Evolutionary conservation across 192 early-diverging fungal species (phyloP).

Genomic region (Pecoramyces ruminantium): DNA sequence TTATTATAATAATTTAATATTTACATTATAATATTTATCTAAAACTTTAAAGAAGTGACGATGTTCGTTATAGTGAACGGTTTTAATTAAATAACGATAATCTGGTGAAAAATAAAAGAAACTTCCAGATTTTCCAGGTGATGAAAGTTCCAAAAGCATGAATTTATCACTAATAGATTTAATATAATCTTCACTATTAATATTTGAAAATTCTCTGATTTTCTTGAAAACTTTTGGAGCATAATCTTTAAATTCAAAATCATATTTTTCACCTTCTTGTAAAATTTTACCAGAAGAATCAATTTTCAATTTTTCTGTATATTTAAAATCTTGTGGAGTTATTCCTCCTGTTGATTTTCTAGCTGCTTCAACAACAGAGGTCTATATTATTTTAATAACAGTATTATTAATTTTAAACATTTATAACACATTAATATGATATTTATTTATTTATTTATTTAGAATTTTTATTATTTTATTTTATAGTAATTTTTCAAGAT

Average conservation of each 20-base stretch:
- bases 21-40: conserved; percentile 58
- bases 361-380: not conserved
- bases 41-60: conserved; percentile 80
- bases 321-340: not conserved
- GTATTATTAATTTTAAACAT: too few species aligned
- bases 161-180: conserved; percentile 90
- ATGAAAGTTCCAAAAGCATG: conserved; percentile 86
- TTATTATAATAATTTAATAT: too few species aligned
- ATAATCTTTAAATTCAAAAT: conserved; percentile 99
- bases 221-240: conserved; percentile 91
- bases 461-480: too few species aligned
- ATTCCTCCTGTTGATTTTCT: not conserved
- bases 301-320: not conserved
- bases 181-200: conserved; percentile 84
- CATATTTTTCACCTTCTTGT: conserved; percentile 40
- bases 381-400: too few species aligned
- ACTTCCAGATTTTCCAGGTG: conserved; percentile 86
- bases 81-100: conserved; percentile 98
- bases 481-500: too few species aligned
- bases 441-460: too few species aligned
- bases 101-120: conserved; percentile 98
- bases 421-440: too few species aligned
- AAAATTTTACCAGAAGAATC: not conserved
- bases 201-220: conserved; percentile 70
- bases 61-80: conserved; percentile 86